Evolutionary conservation across 345 rosid genomes (phyloP).

Genomic region (Sisymbrium altissimum): DNA sequence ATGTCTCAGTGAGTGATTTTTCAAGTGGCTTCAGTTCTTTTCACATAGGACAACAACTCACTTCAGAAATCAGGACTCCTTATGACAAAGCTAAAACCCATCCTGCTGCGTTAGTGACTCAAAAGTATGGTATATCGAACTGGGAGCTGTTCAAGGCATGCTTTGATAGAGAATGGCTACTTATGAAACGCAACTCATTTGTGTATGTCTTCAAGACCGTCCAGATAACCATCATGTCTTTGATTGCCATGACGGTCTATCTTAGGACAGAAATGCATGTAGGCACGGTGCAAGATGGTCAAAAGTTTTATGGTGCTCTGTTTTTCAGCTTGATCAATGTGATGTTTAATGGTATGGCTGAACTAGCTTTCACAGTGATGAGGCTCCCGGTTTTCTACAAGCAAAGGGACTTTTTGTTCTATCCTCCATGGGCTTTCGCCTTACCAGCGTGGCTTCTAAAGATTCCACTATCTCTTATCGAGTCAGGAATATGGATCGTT

Average conservation of each 20-base stretch:
- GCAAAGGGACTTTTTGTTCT: slow-evolving; percentile 68
- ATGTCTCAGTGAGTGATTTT: slow-evolving; percentile 48
- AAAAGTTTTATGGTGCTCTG: slow-evolving; percentile 53
- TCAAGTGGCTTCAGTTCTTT: slow-evolving; percentile 49
- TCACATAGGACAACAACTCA: slow-evolving; percentile 45
- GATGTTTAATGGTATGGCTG: slow-evolving; percentile 74
- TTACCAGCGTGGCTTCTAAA: slow-evolving; percentile 59
- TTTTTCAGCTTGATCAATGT: slow-evolving; percentile 52
- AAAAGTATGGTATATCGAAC: slow-evolving; percentile 69
- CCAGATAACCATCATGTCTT: slow-evolving; percentile 53
- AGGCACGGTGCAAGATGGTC: slow-evolving; percentile 43
- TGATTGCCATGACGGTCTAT: slow-evolving; percentile 51
- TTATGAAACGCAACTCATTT: slow-evolving; percentile 62
- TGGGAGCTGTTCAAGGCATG: slow-evolving; percentile 67
- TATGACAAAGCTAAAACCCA: slow-evolving; percentile 55
- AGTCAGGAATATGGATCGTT: slow-evolving; percentile 58
- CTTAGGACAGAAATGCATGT: slow-evolving; percentile 55
- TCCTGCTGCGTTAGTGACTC: slow-evolving; percentile 58
- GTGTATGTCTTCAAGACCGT: slow-evolving; percentile 55
- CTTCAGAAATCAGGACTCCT: slow-evolving; percentile 47
- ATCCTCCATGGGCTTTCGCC: slow-evolving; percentile 69
- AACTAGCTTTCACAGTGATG: slow-evolving; percentile 52
- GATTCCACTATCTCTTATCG: slow-evolving; percentile 64
- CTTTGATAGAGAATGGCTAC: slow-evolving; percentile 68
- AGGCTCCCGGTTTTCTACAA: slow-evolving; percentile 70